Percentiles rank a stretch among this genome's conserved stretches.
phyloP scores from a whole-genome alignment of 2,329 filamentous ascomycete species.

The Thyridium curvatum region DNA sequence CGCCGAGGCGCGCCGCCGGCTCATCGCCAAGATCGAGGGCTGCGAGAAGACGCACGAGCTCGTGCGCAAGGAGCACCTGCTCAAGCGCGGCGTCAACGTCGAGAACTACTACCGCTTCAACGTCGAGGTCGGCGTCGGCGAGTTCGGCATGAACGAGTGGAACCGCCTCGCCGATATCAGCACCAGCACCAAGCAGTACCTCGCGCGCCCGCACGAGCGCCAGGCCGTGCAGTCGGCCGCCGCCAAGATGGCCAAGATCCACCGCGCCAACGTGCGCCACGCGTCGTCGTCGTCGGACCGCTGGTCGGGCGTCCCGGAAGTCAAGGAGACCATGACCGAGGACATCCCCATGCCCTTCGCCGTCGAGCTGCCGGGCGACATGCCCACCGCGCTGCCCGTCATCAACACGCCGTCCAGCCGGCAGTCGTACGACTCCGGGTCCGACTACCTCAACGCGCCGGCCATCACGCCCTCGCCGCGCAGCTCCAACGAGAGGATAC shows the following conservation, averaged over 20 bases:
- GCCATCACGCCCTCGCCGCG: conserved; percentile 38
- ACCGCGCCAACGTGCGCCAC: conserved; percentile 61
- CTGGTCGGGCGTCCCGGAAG: conserved; percentile 33
- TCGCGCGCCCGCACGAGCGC: conserved; percentile 68
- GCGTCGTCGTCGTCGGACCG: conserved; percentile 45
- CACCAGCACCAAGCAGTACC: conserved; percentile 81
- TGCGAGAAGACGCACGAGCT: conserved; percentile 86
- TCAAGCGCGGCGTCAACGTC: conserved; percentile 70
- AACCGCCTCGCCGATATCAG: conserved; percentile 89
- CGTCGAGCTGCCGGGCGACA: conserved; percentile 52
- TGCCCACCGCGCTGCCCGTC: conserved; percentile 31
- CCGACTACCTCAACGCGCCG: conserved; percentile 38
- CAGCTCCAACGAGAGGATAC: conserved; percentile 41
- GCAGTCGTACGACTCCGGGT: conserved; percentile 51
- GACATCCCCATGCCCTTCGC: conserved; percentile 42
- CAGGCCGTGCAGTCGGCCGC: conserved; percentile 71
- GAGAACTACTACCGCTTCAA: conserved; percentile 97
- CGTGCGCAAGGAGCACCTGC: conserved; percentile 75
- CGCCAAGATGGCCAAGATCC: conserved; percentile 75
- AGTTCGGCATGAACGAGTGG: conserved; percentile 99
- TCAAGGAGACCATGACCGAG: conserved; percentile 30
- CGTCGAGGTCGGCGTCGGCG: conserved; percentile 90
- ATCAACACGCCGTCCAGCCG: conserved; percentile 34
- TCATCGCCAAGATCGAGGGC: conserved; percentile 90
- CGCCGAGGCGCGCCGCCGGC: conserved; percentile 75